Base-by-base conservation (phyloP, 176 grass and related monocot genomes). In the Ananas comosus region DNA sequence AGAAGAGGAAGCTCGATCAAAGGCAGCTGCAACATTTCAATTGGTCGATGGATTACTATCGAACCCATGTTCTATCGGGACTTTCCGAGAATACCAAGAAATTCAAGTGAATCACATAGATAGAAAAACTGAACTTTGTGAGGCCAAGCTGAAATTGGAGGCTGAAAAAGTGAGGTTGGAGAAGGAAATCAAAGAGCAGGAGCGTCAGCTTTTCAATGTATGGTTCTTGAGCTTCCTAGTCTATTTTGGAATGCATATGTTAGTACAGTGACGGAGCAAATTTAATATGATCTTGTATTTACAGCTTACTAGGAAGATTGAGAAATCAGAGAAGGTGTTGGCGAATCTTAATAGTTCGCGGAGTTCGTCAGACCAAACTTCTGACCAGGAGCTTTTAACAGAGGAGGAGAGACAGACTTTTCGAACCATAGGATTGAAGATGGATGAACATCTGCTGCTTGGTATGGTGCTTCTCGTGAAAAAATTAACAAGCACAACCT, bases 1-100 rank as follows among this genome's bases (percentile, higher is more conserved):
- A 73, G 94, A 97, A 85, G 94, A 97, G 71, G 86, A 88, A 76
- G 86, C 89, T 10, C 86, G 89, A 80, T 42, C 75, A 66, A 93
- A 50, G 24, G 75, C 48, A 19, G 56, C 74, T 56, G 73, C 82
- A 42, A 88, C 82, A 69, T 80, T 88, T 81, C 53, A 74, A 59
- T 71, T 82, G 42, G 28, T 75, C 12, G n/a, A 59, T 72, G 48
- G 7, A 66, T 67, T 77, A 72, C 58, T 69, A 72, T 69, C 58
- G 33, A 81, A 78, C 53, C 76, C 59, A 57, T 85, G 71, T 79
- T 88, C 49, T 76, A 53, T 57, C 5, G 89, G 89, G 51, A 76
- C 89, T 54, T 82, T 84, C 80, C 78, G 73, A 67, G 94, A 99
- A 67, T 91, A 86, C 75, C 87, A 63, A 51, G 82, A 86, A 80